A percentile compares a stretch with the other conserved stretches of the same genome.
phyloP scores from a whole-genome alignment of 768 basidiomycete genomes.

The Boletales sp. region DNA sequence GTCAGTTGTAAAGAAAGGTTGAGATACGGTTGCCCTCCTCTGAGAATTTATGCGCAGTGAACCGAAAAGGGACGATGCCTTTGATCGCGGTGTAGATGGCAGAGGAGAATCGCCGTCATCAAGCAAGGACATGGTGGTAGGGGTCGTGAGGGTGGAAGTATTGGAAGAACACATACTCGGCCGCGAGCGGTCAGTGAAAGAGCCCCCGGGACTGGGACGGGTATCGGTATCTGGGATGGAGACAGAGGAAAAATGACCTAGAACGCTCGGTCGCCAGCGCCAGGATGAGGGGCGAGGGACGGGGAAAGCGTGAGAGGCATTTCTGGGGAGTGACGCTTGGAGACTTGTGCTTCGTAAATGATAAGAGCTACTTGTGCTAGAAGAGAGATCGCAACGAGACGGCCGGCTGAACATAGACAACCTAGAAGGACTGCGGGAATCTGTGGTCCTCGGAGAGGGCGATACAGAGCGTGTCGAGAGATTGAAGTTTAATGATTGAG shows the following conservation, averaged over 20 bases:
- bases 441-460: slow-evolving; percentile 37
- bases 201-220: slow-evolving; percentile 41
- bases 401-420: slow-evolving; percentile 43
- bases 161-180: slow-evolving; percentile 61
- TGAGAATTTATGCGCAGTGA: slow-evolving; percentile 32
- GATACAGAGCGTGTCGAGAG: slow-evolving; percentile 41
- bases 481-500: slow-evolving; percentile 38
- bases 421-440: slow-evolving; percentile 35
- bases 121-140: slow-evolving; percentile 34
- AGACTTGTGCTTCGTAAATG: slow-evolving; percentile 52
- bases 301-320: slow-evolving; percentile 3
- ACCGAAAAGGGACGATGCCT: slow-evolving; percentile 31
- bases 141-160: slow-evolving; percentile 46
- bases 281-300: slow-evolving; percentile 26
- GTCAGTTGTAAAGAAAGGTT: slow-evolving; percentile 32
- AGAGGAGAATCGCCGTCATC: slow-evolving; percentile 36
- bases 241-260: slow-evolving; percentile 58
- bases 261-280: slow-evolving; percentile 62
- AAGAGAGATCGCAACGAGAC: slow-evolving; percentile 24
- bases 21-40: slow-evolving; percentile 24
- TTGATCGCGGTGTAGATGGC: slow-evolving; percentile 37
- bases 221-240: slow-evolving; percentile 43
- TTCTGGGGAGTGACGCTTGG: slow-evolving; percentile 36
- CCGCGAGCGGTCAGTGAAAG: slow-evolving; percentile 42
- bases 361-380: slow-evolving; percentile 27